Conservation (phyloP, 768 basidiomycete species). For the Macrolepiota fuliginosa region DNA sequence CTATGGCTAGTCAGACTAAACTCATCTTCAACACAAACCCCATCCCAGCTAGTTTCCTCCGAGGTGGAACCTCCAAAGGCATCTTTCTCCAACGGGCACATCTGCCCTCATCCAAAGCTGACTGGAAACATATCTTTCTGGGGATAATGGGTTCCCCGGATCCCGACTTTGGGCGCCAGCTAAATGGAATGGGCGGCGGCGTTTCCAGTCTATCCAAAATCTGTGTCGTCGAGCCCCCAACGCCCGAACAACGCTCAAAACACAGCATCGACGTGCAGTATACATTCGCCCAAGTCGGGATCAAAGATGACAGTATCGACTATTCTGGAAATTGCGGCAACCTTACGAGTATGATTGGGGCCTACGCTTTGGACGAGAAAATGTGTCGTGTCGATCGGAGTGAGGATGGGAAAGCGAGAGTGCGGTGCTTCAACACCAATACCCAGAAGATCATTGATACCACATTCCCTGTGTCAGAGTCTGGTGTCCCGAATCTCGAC, state of each 20-base stretch:
- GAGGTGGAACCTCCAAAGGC: constrained; percentile 80
- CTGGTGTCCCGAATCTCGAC: constrained; percentile 39
- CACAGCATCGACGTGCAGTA: constrained; percentile 57
- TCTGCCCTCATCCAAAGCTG: constrained; percentile 46
- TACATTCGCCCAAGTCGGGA: constrained; percentile 66
- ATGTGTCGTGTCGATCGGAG: constrained; percentile 33
- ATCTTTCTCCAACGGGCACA: constrained; percentile 56
- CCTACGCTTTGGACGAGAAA: constrained; percentile 68
- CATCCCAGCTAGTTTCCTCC: constrained; percentile 54
- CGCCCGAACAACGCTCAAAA: constrained; percentile 29
- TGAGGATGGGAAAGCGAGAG: constrained; percentile 31
- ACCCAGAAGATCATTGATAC: constrained; percentile 68
- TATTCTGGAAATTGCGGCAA: constrained; percentile 78
- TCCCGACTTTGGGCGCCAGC: constrained; percentile 59
- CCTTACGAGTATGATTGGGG: constrained; percentile 69
- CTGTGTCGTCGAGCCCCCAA: constrained; percentile 56
- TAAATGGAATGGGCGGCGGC: constrained; percentile 83
- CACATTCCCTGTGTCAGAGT: constrained; percentile 55
- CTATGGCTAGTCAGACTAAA: background rate
- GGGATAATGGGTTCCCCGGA: constrained; percentile 85
- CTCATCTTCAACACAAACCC: constrained; percentile 26
- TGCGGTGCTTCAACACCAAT: constrained; percentile 70
- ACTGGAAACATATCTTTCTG: constrained; percentile 64
- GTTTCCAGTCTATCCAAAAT: constrained; percentile 75
- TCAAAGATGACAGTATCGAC: constrained; percentile 59